phyloP scores from a whole-genome alignment of 192 early-diverging fungal genomes.

The Podila clonocystis region DNA sequence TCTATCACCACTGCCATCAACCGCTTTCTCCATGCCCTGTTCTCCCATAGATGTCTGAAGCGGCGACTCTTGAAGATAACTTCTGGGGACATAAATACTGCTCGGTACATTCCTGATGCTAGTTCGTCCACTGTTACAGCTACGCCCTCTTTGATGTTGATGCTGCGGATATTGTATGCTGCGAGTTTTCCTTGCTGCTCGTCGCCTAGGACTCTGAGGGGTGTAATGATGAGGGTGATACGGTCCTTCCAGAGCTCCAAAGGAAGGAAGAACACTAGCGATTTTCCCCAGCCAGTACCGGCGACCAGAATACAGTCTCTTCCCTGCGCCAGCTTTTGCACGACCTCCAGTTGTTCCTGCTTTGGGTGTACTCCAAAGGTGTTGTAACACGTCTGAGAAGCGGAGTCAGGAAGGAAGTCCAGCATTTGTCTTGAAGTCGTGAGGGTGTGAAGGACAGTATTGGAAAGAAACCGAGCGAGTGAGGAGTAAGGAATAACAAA shows the following conservation, averaged over 20 bases:
- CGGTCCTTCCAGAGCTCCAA: slow-evolving; percentile 13
- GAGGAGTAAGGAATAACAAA: background rate
- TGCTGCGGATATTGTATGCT: slow-evolving; percentile 2
- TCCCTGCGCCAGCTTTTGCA: background rate
- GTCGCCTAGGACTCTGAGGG: background rate
- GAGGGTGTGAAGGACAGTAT: background rate
- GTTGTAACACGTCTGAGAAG: background rate
- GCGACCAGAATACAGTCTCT: slow-evolving; percentile 21
- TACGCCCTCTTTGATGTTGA: background rate
- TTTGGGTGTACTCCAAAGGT: background rate
- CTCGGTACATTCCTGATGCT: slow-evolving; percentile 7
- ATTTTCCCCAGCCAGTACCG: slow-evolving; percentile 16
- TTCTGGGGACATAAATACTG: slow-evolving; percentile 40
- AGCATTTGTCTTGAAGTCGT: background rate
- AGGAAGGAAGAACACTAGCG: slow-evolving; percentile 12
- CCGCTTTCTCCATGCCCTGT: slow-evolving; percentile 8
- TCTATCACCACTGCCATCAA: slow-evolving; percentile 9
- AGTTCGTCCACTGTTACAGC: background rate
- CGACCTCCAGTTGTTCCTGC: slow-evolving; percentile 13
- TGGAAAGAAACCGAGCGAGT: background rate
- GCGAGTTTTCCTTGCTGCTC: slow-evolving; percentile 10
- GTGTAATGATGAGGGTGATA: slow-evolving; percentile 8
- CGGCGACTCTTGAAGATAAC: slow-evolving; percentile 2
- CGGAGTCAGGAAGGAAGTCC: background rate
- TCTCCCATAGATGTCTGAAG: slow-evolving; percentile 11